Evolutionary conservation across 1,139 yeast species (phyloP).

Genomic region (Scheffersomyces quercinus): DNA sequence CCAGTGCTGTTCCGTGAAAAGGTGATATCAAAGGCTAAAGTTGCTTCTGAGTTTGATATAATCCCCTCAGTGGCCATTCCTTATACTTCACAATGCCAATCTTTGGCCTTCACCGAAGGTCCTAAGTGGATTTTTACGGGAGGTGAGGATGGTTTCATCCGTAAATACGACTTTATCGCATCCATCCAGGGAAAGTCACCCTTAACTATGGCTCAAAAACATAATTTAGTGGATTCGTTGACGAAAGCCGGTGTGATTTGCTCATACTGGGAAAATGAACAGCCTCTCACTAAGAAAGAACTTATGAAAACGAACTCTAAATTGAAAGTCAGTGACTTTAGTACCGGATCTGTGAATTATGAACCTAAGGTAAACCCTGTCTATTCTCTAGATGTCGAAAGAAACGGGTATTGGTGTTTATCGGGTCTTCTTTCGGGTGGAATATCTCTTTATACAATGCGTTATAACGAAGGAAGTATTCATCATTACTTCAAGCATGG

Average conservation of each 20-base stretch:
- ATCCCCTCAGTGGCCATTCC: conserved; percentile 75
- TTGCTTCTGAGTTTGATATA: conserved; percentile 56
- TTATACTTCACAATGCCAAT: conserved; percentile 67
- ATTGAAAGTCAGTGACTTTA: conserved; percentile 44
- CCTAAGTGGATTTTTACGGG: conserved; percentile 91
- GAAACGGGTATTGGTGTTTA: conserved; percentile 80
- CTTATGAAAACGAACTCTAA: conserved; percentile 44
- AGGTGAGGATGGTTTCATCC: conserved; percentile 92
- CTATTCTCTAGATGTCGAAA: conserved; percentile 80
- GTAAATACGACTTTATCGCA: conserved; percentile 83
- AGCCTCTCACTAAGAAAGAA: conserved; percentile 57
- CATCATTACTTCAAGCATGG: conserved; percentile 68
- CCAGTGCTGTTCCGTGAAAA: conserved; percentile 32
- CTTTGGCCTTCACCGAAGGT: conserved; percentile 77
- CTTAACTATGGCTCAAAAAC: conserved; percentile 87
- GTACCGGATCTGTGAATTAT: conserved; percentile 46
- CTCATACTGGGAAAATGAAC: conserved; percentile 96
- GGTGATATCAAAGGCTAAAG: conserved; percentile 41
- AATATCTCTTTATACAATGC: conserved; percentile 76
- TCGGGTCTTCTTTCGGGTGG: conserved; percentile 88
- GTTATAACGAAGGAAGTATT: conserved; percentile 81
- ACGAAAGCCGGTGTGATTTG: conserved; percentile 79
- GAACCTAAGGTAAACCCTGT: conserved; percentile 81
- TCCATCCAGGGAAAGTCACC: conserved; percentile 90
- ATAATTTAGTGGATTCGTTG: conserved; percentile 82